Percentiles rank a stretch among this genome's conserved stretches.
Evolutionary conservation across 2,329 filamentous ascomycete species (phyloP).

Genomic region (Bipolaris sorokiniana): DNA sequence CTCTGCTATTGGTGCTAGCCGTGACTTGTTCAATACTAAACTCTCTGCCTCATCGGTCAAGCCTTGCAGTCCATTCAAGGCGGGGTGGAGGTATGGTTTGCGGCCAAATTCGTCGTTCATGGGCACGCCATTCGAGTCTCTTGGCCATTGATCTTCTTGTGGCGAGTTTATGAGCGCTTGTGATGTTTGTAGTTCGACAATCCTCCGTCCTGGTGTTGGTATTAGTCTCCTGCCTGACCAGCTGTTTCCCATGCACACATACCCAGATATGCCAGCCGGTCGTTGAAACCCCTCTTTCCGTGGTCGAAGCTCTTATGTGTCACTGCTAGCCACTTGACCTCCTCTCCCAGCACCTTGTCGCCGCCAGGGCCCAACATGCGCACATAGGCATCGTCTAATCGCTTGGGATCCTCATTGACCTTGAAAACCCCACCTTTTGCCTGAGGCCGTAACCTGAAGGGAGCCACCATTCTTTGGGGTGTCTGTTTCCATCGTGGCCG

Average conservation of each 20-base stretch:
- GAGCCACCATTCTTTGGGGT: slow-evolving; percentile 55
- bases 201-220: slow-evolving; percentile 61
- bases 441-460: slow-evolving; percentile 62
- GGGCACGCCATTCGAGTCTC: slow-evolving; percentile 23
- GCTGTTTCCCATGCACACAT: slow-evolving; percentile 32
- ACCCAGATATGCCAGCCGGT: slow-evolving; percentile 89
- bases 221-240: slow-evolving; percentile 20
- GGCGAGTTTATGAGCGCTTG: slow-evolving; percentile 64
- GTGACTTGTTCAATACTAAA: slow-evolving; percentile 67
- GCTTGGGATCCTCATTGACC: slow-evolving; percentile 76
- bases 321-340: slow-evolving; percentile 94
- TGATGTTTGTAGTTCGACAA: slow-evolving; percentile 69
- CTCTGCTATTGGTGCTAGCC: slow-evolving; percentile 70
- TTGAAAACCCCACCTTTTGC: slow-evolving; percentile 64
- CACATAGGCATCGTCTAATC: slow-evolving; percentile 78
- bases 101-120: slow-evolving; percentile 56
- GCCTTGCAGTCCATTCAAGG: slow-evolving; percentile 75
- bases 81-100: slow-evolving; percentile 71
- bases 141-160: slow-evolving; percentile 37
- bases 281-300: slow-evolving; percentile 91
- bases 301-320: slow-evolving; percentile 99
- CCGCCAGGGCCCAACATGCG: slow-evolving; percentile 76
- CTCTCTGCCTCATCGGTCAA: slow-evolving; percentile 67
- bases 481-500: slow-evolving; percentile 59
- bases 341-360: slow-evolving; percentile 78